A percentile compares a stretch with the other conserved stretches of the same genome.
Evolutionary conservation across 2,329 filamentous ascomycete genomes (phyloP).

Genomic region (Verticillium dahliae): DNA sequence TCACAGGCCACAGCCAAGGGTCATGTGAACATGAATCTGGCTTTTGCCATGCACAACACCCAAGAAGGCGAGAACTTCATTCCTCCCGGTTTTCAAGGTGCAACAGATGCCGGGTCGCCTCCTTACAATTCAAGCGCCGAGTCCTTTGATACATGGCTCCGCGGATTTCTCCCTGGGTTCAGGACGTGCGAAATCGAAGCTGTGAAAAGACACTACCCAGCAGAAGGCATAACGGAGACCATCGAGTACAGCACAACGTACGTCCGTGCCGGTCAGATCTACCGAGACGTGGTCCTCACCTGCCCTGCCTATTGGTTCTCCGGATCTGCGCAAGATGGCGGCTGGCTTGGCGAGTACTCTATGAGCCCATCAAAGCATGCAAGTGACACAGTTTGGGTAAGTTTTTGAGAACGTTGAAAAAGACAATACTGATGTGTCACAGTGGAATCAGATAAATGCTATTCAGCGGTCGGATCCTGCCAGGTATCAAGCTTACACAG

Average conservation of each 20-base stretch:
- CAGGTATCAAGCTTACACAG: conserved; percentile 45
- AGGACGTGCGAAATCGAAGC: conserved; percentile 26
- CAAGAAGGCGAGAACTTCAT: conserved; percentile 59
- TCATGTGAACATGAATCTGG: conserved; percentile 39
- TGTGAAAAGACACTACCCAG: conserved; percentile 40
- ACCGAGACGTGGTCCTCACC: conserved; percentile 50
- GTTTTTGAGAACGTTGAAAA: conserved; percentile 9
- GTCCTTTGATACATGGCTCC: conserved; percentile 46
- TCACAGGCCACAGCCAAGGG: conserved; percentile 33
- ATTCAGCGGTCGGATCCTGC: conserved; percentile 44
- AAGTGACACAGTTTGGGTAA: conserved; percentile 48
- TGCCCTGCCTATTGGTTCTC: conserved; percentile 55
- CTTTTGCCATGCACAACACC: conserved; percentile 53
- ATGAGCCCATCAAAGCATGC: conserved; percentile 54
- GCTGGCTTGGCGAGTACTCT: conserved; percentile 53
- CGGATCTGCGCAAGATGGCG: conserved; percentile 29
- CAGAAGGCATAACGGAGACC: conserved; percentile 37
- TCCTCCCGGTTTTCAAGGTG: conserved; percentile 37
- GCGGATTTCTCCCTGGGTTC: conserved; percentile 45
- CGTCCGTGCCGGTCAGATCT: conserved; percentile 48
- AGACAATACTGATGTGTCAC: neutral
- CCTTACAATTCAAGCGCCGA: conserved; percentile 42
- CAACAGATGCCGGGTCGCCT: conserved; percentile 20
- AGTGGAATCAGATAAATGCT: conserved; percentile 51
- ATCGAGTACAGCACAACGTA: conserved; percentile 44